Percentiles rank a stretch among this genome's conserved stretches.
These are phyloP conservation scores for Nidula microcarpa DNA, from an alignment of 768 basidiomycete genomes.

Conservation along the genomic window DNA sequence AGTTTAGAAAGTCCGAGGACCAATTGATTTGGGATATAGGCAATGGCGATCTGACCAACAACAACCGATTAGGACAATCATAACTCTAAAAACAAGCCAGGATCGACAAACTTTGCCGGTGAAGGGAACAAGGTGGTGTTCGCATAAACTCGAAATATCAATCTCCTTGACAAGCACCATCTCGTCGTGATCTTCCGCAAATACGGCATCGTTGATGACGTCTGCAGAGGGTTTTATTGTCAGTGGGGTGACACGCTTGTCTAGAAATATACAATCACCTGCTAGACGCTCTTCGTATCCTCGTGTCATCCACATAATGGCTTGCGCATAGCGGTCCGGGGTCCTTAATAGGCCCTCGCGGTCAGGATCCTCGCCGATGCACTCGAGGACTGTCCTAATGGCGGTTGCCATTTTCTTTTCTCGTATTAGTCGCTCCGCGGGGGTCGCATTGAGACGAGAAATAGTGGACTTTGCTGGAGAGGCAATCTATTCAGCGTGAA, in stretches of 20 bases:
- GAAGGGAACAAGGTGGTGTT: conserved; percentile 98
- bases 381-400: conserved; percentile 89
- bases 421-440: conserved; percentile 65
- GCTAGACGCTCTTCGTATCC: conserved; percentile 95
- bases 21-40: conserved; percentile 92
- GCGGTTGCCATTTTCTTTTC: conserved; percentile 79
- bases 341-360: conserved; percentile 90
- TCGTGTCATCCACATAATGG: conserved; percentile 98
- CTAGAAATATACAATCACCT: conserved; percentile 41
- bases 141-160: conserved; percentile 94
- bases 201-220: conserved; percentile 97
- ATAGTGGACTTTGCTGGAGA: conserved; percentile 83
- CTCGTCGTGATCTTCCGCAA: conserved; percentile 98
- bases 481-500: background rate
- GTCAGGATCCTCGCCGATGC: conserved; percentile 97
- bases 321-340: conserved; percentile 94
- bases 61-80: conserved; percentile 16
- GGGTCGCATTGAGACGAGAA: conserved; percentile 76
- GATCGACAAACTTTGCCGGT: conserved; percentile 78
- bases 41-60: conserved; percentile 81
- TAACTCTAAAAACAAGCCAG: conserved; percentile 3
- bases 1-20: conserved; percentile 96
- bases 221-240: conserved; percentile 46
- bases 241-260: background rate
- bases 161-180: conserved; percentile 99